Conservation (phyloP, 768 basidiomycete species). For the Panellus pusillus region DNA sequence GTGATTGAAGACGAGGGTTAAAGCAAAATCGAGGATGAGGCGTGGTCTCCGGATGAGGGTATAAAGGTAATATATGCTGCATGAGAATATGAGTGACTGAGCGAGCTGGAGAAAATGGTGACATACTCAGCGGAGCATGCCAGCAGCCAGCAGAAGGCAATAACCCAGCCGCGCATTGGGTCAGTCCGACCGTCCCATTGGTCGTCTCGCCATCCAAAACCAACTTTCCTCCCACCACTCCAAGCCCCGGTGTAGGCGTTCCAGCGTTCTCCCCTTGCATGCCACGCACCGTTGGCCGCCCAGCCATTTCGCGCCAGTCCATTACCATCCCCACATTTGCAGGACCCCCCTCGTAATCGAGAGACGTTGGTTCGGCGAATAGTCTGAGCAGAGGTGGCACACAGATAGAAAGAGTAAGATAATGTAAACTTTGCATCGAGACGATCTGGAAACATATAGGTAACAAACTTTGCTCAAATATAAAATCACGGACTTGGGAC, state of each 20-base stretch:
- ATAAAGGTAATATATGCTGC: slow-evolving; percentile 78
- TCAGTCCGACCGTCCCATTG: slow-evolving; percentile 73
- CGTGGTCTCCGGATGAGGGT: slow-evolving; percentile 87
- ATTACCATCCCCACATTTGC: slow-evolving; percentile 89
- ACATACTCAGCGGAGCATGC: slow-evolving; percentile 87
- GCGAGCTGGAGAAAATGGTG: not conserved
- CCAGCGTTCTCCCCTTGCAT: slow-evolving; percentile 66
- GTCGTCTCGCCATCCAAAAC: slow-evolving; percentile 52
- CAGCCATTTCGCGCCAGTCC: slow-evolving; percentile 98
- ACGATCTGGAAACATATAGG: slow-evolving; percentile 63
- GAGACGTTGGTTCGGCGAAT: slow-evolving; percentile 71
- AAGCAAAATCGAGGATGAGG: slow-evolving; percentile 89
- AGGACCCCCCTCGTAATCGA: slow-evolving; percentile 75
- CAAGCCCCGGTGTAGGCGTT: slow-evolving; percentile 69
- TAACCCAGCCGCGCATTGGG: slow-evolving; percentile 84
- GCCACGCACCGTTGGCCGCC: slow-evolving; percentile 71
- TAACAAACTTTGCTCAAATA: not conserved
- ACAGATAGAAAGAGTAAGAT: slow-evolving; percentile 82
- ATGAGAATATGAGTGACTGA: slow-evolving; percentile 7
- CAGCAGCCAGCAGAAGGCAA: slow-evolving; percentile 82
- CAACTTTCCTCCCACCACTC: slow-evolving; percentile 78
- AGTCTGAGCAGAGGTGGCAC: slow-evolving; percentile 75
- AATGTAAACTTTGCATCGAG: slow-evolving; percentile 90
- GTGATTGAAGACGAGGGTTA: slow-evolving; percentile 91
- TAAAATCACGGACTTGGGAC: slow-evolving; percentile 59